Base-by-base conservation (phyloP, 441 rosid genomes). In the Erodium moschatum region DNA sequence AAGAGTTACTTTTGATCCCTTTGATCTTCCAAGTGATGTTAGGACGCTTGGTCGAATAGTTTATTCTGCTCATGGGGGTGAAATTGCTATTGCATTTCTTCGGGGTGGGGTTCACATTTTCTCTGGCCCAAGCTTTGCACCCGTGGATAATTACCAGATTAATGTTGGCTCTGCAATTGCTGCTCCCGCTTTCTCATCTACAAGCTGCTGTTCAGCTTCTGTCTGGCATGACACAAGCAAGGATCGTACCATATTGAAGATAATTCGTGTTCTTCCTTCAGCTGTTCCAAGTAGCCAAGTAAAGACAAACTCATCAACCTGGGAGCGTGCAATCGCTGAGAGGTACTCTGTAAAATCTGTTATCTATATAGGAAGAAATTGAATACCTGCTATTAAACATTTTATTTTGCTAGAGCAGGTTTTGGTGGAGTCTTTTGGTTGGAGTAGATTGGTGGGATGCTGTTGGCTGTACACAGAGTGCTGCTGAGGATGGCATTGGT, bases 371-470 rank as follows among this genome's bases (percentile, higher is more conserved):
- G 42, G 35, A 61, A 15, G 65, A 33, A 50, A 29, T 67, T 66
- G 66, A 58, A 54, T 69, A 10, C 4, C 65, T 3, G n/a, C 27
- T 67, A 61, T 50, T 38, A 68, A 67, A 54, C 66, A 65, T 72
- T 65, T 38, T 48, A n/a, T 69, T 64, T 67, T 73, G 68, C 69
- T 11, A 4, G 68, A 76, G 80, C 81, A 95, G 99, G 88, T 95
- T 95, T 84, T 95, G 99, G 99, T 95, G 99, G 99, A 90, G 98
- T 80, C 99, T 95, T 81, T 82, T 92, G 89, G 98, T 95, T 62
- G 97, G 97, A 68, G 99, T 95, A 81, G 98, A 92, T 82, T 95
- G 99, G 99, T 92, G 99, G 98, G 99, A 95, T 75, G 98, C 97
- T 73, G 87, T 95, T 85, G 99, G 99, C 69, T 95, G 97, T 79